Conservation (phyloP, 352 stramenopile species). For the Chrysophaeum taylorii region DNA sequence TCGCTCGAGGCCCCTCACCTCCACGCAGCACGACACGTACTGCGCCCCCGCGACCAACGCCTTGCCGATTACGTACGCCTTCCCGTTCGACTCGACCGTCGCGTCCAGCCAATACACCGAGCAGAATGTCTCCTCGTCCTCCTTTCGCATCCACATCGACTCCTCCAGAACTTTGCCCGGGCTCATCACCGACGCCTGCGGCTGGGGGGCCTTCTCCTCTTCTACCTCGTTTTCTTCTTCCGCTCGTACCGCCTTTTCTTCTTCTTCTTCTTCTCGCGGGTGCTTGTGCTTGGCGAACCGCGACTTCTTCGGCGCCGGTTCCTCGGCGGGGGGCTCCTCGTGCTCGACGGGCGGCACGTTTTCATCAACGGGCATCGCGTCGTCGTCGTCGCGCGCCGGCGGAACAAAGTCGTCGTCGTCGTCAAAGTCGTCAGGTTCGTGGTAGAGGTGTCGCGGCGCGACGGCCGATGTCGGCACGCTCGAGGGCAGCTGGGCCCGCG, state of each 20-base stretch:
- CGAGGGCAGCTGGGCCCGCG: not conserved
- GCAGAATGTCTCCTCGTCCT: conserved; percentile 44
- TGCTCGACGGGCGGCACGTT: conserved; percentile 18
- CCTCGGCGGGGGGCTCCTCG: conserved; percentile 16
- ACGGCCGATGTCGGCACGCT: too few species aligned
- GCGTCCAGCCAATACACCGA: conserved; percentile 95
- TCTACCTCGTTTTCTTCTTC: conserved; percentile 15
- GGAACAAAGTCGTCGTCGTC: not conserved
- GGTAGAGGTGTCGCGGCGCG: too few species aligned
- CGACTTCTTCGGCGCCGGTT: not conserved
- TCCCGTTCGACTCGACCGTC: conserved; percentile 84
- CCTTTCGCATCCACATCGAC: conserved; percentile 14
- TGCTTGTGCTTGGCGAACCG: conserved; percentile 2
- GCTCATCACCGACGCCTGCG: conserved; percentile 9
- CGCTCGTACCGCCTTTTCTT: not conserved
- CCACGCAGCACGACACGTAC: conserved; percentile 87
- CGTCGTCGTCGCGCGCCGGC: conserved; percentile 12
- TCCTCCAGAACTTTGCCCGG: conserved; percentile 21
- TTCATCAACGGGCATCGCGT: conserved; percentile 14
- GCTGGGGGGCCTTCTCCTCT: not conserved
- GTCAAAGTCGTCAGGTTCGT: too few species aligned
- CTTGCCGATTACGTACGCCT: conserved; percentile 95
- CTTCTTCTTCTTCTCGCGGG: not conserved
- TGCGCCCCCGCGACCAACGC: conserved; percentile 50
- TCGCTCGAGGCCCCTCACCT: conserved; percentile 83